Evolutionary conservation across 495 filamentous ascomycete genomes (phyloP), one percentile per base, ranked within the genome.

Genomic region (Lichenothelia convexa): DNA sequence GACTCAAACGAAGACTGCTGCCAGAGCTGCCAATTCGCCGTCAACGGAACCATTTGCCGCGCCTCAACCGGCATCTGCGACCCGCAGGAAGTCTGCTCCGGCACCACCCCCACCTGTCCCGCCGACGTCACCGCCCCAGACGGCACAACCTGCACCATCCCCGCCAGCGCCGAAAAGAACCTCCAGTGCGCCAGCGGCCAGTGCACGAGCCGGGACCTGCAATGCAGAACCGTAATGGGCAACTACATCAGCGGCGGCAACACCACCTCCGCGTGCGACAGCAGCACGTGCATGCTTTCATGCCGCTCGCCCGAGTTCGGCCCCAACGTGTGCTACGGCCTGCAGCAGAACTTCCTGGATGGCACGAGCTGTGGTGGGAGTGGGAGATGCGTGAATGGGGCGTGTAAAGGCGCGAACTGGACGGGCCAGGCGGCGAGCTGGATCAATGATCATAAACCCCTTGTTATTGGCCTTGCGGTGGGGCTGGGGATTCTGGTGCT

Each of bases 1-100:
- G 78, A 84, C 40, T 65, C 73, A 39, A 93, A 92, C 56, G 85
- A 94, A 45, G 81, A 82, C 47, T 97, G 89, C 60, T 97, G 89
- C 63, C 42, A 42, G 12, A 59, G 63, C 38, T 97, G 89, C 60
- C 75, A 85, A 49, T 80, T 80, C 45, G 61, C 73, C 21, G 46
- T 70, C 12, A 59, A 66, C 8, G 67, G 60, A 30, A 78, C 67
- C 7, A 67, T 94, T 43, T 97, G 89, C 54, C 78, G 89, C 36
- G 50, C 68, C 9, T 82, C 75, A 47, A 80, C 70, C 2, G 75
- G 89, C 19, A 50, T 58, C 24, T 97, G 89, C 55, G 86, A 97
- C 51, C 74, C 81, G 13, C 60, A 77, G 38, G 89, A 97, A 56
- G 73, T 57, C 9, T 97, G 89, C 57, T 65, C 70, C 6, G 89